phyloP scores from a whole-genome alignment of 129 eudicot genomes.

The Flaveria linearis region DNA sequence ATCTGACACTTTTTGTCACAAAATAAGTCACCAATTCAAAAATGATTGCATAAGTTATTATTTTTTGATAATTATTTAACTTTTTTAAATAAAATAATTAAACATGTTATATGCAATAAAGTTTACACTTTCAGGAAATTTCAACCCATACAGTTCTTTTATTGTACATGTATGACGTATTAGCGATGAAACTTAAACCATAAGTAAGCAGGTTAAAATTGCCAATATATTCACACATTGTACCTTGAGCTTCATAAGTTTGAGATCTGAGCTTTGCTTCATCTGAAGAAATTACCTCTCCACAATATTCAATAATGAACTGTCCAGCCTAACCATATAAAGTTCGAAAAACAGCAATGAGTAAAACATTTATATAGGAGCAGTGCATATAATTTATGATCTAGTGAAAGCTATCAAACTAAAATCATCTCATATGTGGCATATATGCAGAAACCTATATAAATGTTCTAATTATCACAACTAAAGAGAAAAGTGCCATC shows the following conservation, averaged over 20 bases:
- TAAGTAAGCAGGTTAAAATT: not conserved
- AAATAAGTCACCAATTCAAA: not conserved
- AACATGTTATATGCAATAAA: not conserved
- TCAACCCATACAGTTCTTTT: not conserved
- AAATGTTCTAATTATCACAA: conserved; percentile 14
- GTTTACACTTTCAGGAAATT: not conserved
- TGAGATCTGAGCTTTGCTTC: conserved; percentile 77
- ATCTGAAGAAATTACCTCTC: conserved; percentile 82
- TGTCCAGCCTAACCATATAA: conserved; percentile 66
- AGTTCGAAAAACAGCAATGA: not conserved
- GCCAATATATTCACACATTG: conserved; percentile 14
- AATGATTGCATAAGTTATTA: not conserved
- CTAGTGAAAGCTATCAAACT: not conserved
- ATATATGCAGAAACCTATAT: not conserved
- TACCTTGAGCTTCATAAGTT: conserved; percentile 88
- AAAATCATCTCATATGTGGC: not conserved
- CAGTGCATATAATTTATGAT: not conserved
- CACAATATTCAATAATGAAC: conserved; percentile 89
- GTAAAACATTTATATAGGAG: not conserved
- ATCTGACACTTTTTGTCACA: not conserved
- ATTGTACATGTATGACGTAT: not conserved
- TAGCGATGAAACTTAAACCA: not conserved
- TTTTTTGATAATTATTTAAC: not conserved
- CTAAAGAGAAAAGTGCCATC: not conserved
- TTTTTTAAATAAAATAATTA: too few species aligned